Evolutionary conservation across 2,329 filamentous ascomycete genomes (phyloP), one percentile per base, ranked within the genome.

Genomic region (Botrytis squamosa): DNA sequence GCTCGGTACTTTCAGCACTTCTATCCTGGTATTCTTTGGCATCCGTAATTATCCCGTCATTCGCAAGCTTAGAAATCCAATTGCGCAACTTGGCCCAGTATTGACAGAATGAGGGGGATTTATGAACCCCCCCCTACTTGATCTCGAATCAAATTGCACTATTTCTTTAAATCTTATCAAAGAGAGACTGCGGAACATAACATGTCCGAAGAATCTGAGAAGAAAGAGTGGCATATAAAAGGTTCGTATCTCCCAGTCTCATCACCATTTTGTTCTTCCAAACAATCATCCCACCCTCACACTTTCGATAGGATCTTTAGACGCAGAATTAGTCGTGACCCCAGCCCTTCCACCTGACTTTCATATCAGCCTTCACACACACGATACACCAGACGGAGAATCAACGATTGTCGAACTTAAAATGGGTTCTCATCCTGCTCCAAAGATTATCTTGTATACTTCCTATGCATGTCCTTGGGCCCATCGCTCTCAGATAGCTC

Each of bases 401-500:
- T 71, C 69, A 67, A 74, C 67, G n/a, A 60, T 71, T 55, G 44
- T 65, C 55, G 60, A 59, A 62, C 70, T 72, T 59, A 75, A 75
- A 60, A 75, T 72, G 72, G 66, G 71, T 33, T 63, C 72, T 57
- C 69, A 60, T 60, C 57, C 59, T 60, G 63, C 73, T 57, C 74
- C 74, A 59, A 74, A 74, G 63, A 75, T 75, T 25, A 73, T 70
- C 40, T 36, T 77, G 29, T 77, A 77, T 49, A 73, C 76, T 42
- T 72, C 72, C n/a, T 72, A 75, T 36, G 70, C 46, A 16, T 77
- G 85, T 77, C 95, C 93, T 0, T 98, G 95, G 86, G 92, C 92
- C 25, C 93, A 95, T 80, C 91, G 93, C 52, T 92, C 89, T 1
- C 91, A 94, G 78, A 93, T 94, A 74, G 87, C 87, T 9, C 86